Conservation (phyloP, 2,329 filamentous ascomycete species). For the Alternaria burnsii region DNA sequence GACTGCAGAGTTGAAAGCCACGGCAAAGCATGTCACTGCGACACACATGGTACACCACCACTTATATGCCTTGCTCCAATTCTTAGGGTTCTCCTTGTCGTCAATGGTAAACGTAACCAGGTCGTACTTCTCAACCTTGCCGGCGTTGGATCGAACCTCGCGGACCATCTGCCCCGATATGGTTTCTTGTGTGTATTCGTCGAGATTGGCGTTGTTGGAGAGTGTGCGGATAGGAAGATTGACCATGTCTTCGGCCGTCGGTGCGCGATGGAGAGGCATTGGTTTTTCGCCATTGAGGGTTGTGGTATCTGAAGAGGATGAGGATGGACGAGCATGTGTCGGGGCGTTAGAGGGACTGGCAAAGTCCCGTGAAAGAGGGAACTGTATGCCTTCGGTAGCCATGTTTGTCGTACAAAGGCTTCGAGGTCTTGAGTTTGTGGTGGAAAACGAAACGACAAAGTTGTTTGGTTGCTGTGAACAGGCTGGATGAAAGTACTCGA, state of each 20-base stretch:
- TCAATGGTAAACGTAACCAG: slow-evolving; percentile 75
- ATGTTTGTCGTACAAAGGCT: slow-evolving; percentile 10
- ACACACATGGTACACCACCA: slow-evolving; percentile 86
- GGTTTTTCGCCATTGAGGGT: slow-evolving; percentile 17
- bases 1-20: slow-evolving; percentile 69
- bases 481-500: background rate
- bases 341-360: slow-evolving; percentile 5
- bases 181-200: slow-evolving; percentile 73
- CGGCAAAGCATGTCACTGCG: slow-evolving; percentile 62
- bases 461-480: background rate
- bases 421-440: background rate
- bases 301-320: slow-evolving; percentile 25
- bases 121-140: slow-evolving; percentile 62
- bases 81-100: slow-evolving; percentile 83
- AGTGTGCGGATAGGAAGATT: slow-evolving; percentile 73
- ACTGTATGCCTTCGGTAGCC: slow-evolving; percentile 27
- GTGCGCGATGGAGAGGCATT: slow-evolving; percentile 27
- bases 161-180: slow-evolving; percentile 68
- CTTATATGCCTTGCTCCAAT: slow-evolving; percentile 80
- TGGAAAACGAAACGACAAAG: background rate
- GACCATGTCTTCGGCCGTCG: slow-evolving; percentile 54
- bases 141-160: slow-evolving; percentile 63
- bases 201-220: slow-evolving; percentile 62
- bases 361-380: slow-evolving; percentile 24
- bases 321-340: slow-evolving; percentile 17